Conservation (phyloP, 1,284 basidiomycete genomes). For the Pisolithus thermaeus region DNA sequence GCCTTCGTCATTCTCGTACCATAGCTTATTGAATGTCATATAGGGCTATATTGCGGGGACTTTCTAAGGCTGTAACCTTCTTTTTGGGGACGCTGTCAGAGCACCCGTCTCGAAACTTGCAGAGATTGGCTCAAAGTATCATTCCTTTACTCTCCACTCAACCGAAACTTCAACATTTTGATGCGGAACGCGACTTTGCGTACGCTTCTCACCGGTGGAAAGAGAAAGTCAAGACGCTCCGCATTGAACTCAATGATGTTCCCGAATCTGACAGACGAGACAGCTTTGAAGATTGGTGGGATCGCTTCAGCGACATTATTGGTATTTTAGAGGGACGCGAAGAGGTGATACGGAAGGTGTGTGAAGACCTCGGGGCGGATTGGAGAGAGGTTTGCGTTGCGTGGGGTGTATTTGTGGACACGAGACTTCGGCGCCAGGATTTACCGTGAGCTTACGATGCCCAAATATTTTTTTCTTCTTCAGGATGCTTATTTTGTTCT, state of each 20-base stretch:
- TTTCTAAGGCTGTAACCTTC: conserved; percentile 71
- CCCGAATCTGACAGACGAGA: conserved; percentile 57
- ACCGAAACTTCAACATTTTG: conserved; percentile 68
- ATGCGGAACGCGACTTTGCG: conserved; percentile 74
- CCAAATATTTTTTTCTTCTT: background rate
- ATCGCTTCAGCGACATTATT: conserved; percentile 70
- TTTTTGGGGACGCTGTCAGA: conserved; percentile 63
- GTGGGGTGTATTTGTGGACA: conserved; percentile 87
- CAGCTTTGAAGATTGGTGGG: conserved; percentile 76
- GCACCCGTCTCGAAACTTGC: conserved; percentile 70
- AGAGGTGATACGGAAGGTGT: conserved; percentile 62
- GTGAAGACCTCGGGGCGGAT: conserved; percentile 73
- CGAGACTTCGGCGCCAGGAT: conserved; percentile 76
- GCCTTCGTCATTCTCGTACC: background rate
- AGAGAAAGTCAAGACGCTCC: conserved; percentile 65
- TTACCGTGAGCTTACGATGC: conserved; percentile 59
- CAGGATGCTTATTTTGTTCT: conserved; percentile 8
- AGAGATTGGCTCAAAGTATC: conserved; percentile 56
- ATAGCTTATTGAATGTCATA: conserved; percentile 12
- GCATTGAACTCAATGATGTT: conserved; percentile 69
- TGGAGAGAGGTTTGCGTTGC: conserved; percentile 90
- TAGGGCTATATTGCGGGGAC: conserved; percentile 74
- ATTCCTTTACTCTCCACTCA: conserved; percentile 62
- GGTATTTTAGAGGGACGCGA: conserved; percentile 76
- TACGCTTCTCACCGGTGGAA: conserved; percentile 71